Base-by-base conservation (phyloP, 495 filamentous ascomycete species). In the Trichocladium antarcticum region DNA sequence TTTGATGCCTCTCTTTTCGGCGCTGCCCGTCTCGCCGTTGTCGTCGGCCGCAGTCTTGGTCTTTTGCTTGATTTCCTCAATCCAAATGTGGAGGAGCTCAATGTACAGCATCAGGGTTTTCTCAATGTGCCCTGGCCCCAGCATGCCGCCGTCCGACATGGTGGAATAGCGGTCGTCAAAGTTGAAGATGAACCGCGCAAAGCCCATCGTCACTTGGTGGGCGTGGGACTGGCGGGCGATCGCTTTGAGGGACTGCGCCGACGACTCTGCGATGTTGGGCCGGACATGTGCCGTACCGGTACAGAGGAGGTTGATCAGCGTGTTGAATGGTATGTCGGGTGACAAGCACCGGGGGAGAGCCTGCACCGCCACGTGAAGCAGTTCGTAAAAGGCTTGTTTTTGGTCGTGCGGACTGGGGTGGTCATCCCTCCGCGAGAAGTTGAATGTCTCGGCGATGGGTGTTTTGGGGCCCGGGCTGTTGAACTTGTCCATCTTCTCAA, bases 121-220 rank as follows among this genome's bases (percentile, higher is more conserved):
- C 58, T 99, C 93, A 42, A 98, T 95, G 60, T 98, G 93, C 9
- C 82, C 86, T 20, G 88, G 82, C 6, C 92, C 92, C 20, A 98
- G 78, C 86, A 99, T 89, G 3, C 93, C 92, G 37, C 95, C 89
- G 57, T 97, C 93, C 8, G 89, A 94, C 84, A 95, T 95, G 17
- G 92, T 97, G 1, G 89, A 87, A 65, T 96, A 96, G 22, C 87
- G 82, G 54, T 90, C 87, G 66, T 99, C 93, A 60, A 96, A 97
- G 45, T 87, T 93, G 70, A 99, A 96, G 28, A 98, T 97, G 56
- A 97, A 98, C 34, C 89, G 72, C 14, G 89, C 85, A 68, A 97
- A 98, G 4, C 93, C 89, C 60, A 95, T 93, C 2, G 90, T 96
- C 19, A 98, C 90, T 64, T 89, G 87, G 57, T 97, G 89, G 1